phyloP scores from a whole-genome alignment of 2,329 filamentous ascomycete genomes.

The Phoma sp. region DNA sequence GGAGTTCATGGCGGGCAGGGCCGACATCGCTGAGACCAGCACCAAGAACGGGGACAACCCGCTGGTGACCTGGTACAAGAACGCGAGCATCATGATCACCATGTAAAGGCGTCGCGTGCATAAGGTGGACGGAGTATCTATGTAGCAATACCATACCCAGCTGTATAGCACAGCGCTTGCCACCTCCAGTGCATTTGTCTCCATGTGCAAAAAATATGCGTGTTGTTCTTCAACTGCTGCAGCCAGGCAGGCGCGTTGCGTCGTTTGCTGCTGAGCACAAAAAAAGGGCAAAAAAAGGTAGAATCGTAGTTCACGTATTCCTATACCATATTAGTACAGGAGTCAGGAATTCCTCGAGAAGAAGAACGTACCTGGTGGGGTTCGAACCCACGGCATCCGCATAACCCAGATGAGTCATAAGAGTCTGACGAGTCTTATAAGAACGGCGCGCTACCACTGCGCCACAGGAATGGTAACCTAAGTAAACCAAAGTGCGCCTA shows the following conservation, averaged over 20 bases:
- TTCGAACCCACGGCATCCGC: constrained; percentile 54
- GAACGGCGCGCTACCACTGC: constrained; percentile 59
- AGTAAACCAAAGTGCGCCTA: background rate
- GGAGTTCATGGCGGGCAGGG: constrained; percentile 89
- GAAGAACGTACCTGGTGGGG: constrained; percentile 35
- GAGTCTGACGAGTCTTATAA: constrained; percentile 51
- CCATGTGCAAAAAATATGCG: no score
- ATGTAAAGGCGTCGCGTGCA: constrained; percentile 59
- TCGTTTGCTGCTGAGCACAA: background rate
- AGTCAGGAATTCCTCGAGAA: constrained; percentile 8
- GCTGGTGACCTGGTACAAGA: constrained; percentile 89
- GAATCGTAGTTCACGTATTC: constrained; percentile 21
- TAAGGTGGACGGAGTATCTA: no score
- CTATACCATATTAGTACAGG: constrained; percentile 19
- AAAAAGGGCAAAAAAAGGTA: constrained; percentile 12
- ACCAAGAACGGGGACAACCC: constrained; percentile 93
- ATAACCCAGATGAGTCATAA: constrained; percentile 48
- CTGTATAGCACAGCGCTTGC: background rate
- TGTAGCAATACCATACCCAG: constrained; percentile 4
- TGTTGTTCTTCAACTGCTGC: no score
- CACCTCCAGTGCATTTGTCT: no score
- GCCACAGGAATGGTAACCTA: constrained; percentile 45
- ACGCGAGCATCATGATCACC: constrained; percentile 90
- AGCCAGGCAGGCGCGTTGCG: background rate
- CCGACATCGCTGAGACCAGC: constrained; percentile 86